Percentiles rank a stretch among this genome's conserved stretches.
These are phyloP conservation scores for Wickerhamiella domercqiae DNA, from an alignment of 805 yeast species.

Conservation along the genomic window DNA sequence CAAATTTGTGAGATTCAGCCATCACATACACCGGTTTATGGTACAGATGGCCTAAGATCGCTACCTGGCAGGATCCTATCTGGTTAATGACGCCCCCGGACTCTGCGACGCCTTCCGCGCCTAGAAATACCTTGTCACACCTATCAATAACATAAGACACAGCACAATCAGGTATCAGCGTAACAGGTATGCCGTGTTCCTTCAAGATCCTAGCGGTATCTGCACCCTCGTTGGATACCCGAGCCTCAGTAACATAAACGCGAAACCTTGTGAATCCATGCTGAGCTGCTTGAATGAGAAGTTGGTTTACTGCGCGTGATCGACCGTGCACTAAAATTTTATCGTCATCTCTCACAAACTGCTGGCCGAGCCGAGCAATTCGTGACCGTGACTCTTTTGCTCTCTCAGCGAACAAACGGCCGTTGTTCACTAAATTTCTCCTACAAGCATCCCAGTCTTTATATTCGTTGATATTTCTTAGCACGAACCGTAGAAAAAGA, in stretches of 20 bases:
- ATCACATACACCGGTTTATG: constrained; percentile 90
- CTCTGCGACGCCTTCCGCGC: constrained; percentile 99
- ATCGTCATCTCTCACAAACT: constrained; percentile 88
- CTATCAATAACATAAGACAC: constrained; percentile 86
- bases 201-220: constrained; percentile 55
- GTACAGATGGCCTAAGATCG: constrained; percentile 77
- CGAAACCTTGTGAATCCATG: constrained; percentile 59
- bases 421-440: constrained; percentile 79
- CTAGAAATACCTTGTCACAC: constrained; percentile 85
- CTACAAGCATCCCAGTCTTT: constrained; percentile 93
- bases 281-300: constrained; percentile 63
- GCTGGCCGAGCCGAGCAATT: constrained; percentile 75
- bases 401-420: constrained; percentile 77
- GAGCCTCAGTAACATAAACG: constrained; percentile 84
- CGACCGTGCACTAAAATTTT: constrained; percentile 75
- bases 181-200: constrained; percentile 66
- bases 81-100: constrained; percentile 94
- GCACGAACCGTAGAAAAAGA: constrained; percentile 81
- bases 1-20: constrained; percentile 90
- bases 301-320: constrained; percentile 75
- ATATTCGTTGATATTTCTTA: constrained; percentile 67
- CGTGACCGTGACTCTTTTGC: constrained; percentile 80
- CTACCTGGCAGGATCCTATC: constrained; percentile 86
- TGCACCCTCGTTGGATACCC: constrained; percentile 66
- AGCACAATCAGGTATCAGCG: constrained; percentile 78